Percentiles rank a stretch among this genome's conserved stretches.
phyloP scores from a whole-genome alignment of 1,284 basidiomycete species.

The Trichosporon faecale region DNA sequence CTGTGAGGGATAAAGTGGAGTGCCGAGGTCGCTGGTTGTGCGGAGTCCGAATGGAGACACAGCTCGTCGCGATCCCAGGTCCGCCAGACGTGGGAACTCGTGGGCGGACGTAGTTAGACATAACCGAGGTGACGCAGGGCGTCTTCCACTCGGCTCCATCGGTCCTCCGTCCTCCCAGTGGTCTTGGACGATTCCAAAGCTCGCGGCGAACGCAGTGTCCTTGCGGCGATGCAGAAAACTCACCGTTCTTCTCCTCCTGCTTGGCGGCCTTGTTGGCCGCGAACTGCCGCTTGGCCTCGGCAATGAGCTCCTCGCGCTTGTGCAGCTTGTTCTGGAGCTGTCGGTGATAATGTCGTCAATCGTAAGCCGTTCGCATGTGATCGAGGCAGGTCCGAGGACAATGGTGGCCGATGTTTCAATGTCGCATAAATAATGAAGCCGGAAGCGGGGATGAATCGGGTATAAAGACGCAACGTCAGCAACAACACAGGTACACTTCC shows the following conservation, averaged over 20 bases:
- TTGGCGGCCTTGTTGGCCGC: slow-evolving; percentile 64
- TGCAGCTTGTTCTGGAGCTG: slow-evolving; percentile 31
- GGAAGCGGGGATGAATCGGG: slow-evolving; percentile 11
- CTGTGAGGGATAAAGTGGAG: neutral
- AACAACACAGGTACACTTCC: neutral
- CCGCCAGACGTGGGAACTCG: slow-evolving; percentile 18
- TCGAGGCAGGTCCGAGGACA: neutral
- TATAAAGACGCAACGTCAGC: neutral
- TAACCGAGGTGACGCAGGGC: neutral
- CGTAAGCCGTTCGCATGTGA: neutral
- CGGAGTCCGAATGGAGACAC: neutral
- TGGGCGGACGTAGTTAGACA: slow-evolving; percentile 10
- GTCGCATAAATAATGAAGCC: neutral
- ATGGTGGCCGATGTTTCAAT: neutral
- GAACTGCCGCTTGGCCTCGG: slow-evolving; percentile 88
- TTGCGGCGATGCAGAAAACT: slow-evolving; percentile 18
- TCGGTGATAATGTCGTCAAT: neutral
- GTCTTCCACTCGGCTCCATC: neutral
- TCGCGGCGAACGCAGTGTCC: neutral
- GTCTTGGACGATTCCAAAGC: too few species aligned
- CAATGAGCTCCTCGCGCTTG: slow-evolving; percentile 72
- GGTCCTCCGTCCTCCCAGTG: neutral
- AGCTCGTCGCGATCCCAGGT: neutral
- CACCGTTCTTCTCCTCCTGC: slow-evolving; percentile 26
- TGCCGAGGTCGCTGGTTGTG: neutral